Percentiles rank a stretch among this genome's conserved stretches.
phyloP scores from a whole-genome alignment of 2,329 filamentous ascomycete genomes.

The Coniella lustricola region DNA sequence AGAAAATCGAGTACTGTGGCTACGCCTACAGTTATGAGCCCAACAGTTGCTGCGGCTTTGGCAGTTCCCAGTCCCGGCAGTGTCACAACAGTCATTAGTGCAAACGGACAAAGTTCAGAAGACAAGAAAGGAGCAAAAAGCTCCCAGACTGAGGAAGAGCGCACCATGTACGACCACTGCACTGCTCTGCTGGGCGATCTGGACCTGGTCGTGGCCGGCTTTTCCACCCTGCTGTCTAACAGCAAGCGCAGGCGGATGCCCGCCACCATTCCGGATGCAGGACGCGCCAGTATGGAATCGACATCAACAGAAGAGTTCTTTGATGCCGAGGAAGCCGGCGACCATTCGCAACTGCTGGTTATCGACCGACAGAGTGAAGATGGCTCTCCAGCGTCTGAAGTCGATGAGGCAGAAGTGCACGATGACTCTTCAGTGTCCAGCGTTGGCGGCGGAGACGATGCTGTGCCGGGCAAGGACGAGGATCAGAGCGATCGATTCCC shows the following conservation, averaged over 20 bases:
- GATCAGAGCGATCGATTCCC: constrained; percentile 64
- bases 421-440: constrained; percentile 55
- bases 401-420: constrained; percentile 50
- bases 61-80: constrained; percentile 35
- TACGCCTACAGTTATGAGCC: constrained; percentile 34
- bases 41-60: constrained; percentile 31
- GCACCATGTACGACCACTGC: constrained; percentile 72
- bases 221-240: constrained; percentile 66
- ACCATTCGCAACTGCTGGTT: constrained; percentile 60
- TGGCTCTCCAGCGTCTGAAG: constrained; percentile 51
- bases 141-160: constrained; percentile 43
- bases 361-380: constrained; percentile 66
- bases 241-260: constrained; percentile 70
- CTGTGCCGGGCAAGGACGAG: constrained; percentile 44
- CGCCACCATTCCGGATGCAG: constrained; percentile 40
- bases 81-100: constrained; percentile 20
- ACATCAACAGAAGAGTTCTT: constrained; percentile 85
- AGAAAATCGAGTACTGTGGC: constrained; percentile 62
- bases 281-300: constrained; percentile 70
- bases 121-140: constrained; percentile 31
- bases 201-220: constrained; percentile 76
- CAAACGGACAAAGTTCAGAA: constrained; percentile 18
- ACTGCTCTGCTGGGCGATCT: constrained; percentile 77
- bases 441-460: constrained; percentile 49
- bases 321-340: constrained; percentile 67